Evolutionary conservation across 306 rosid species (phyloP).

Genomic region (Notholithocarpus densiflorus): DNA sequence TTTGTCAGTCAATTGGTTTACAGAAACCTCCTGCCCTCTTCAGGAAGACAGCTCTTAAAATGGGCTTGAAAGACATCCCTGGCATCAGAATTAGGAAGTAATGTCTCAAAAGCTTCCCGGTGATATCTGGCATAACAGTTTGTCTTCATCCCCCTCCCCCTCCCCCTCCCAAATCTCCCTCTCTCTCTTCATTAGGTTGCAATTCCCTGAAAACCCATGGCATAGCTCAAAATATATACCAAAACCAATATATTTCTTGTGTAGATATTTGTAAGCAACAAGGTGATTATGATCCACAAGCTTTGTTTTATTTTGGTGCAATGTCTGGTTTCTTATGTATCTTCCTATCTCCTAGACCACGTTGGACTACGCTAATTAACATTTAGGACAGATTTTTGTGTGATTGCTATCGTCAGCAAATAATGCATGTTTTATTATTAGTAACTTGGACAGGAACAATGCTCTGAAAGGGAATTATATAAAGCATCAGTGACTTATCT

Average conservation of each 20-base stretch:
- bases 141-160: too few relatives aligned
- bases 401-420: too few relatives aligned
- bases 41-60: constrained; percentile 76
- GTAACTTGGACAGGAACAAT: too few relatives aligned
- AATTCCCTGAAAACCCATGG: not conserved
- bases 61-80: constrained; percentile 91
- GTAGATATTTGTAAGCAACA: not conserved
- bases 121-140: too few relatives aligned
- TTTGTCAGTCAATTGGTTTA: constrained; percentile 79
- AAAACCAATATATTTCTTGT: not conserved
- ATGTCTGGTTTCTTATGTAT: not conserved
- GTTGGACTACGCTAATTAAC: too few relatives aligned
- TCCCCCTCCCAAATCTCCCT: too few relatives aligned
- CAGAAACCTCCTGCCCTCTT: constrained; percentile 76
- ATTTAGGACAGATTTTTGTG: too few relatives aligned
- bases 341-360: not conserved
- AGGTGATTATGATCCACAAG: not conserved
- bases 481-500: too few relatives aligned
- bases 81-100: constrained; percentile 74
- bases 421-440: too few relatives aligned
- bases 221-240: not conserved
- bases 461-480: too few relatives aligned
- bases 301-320: not conserved
- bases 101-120: not conserved
- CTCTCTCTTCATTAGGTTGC: not conserved